phyloP scores from a whole-genome alignment of 1,284 basidiomycete genomes.

The Trichosporon faecale region DNA sequence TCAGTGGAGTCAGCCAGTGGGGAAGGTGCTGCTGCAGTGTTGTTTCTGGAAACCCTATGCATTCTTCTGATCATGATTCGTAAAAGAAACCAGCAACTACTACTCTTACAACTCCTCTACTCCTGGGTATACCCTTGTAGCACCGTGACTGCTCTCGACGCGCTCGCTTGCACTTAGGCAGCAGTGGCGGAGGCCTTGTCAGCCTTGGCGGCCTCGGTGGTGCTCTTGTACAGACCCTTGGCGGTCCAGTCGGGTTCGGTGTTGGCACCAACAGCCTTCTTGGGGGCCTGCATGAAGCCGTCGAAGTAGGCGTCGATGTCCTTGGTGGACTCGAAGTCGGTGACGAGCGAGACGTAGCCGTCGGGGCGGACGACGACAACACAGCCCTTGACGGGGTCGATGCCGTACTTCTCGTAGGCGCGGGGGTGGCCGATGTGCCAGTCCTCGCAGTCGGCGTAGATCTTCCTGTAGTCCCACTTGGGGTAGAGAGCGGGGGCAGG shows the following conservation, averaged over 20 bases:
- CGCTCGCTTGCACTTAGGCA: background rate
- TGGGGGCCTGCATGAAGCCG: slow-evolving; percentile 15
- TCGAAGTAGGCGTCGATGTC: slow-evolving; percentile 23
- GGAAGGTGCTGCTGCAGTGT: background rate
- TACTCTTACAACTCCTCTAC: slow-evolving; percentile 5
- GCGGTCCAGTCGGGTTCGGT: slow-evolving; percentile 21
- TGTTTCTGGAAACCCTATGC: background rate
- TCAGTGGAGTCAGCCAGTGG: background rate
- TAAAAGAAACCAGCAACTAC: slow-evolving; percentile 2
- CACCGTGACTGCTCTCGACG: background rate
- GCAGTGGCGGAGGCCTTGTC: slow-evolving; percentile 2
- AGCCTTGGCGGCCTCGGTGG: slow-evolving; percentile 7
- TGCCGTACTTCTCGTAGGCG: slow-evolving; percentile 32
- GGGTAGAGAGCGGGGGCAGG: slow-evolving; percentile 21
- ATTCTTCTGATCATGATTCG: slow-evolving; percentile 10
- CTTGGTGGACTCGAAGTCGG: slow-evolving; percentile 27
- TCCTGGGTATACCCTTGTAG: background rate
- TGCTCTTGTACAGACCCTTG: slow-evolving; percentile 14
- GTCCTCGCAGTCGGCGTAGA: slow-evolving; percentile 24
- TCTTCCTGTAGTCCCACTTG: slow-evolving; percentile 23
- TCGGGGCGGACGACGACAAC: slow-evolving; percentile 40
- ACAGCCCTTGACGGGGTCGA: slow-evolving; percentile 30
- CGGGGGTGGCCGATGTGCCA: slow-evolving; percentile 24
- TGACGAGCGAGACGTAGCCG: slow-evolving; percentile 31
- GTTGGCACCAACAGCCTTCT: slow-evolving; percentile 18